Conservation (phyloP, 352 stramenopile species). For the Globisporangium paddicum region DNA sequence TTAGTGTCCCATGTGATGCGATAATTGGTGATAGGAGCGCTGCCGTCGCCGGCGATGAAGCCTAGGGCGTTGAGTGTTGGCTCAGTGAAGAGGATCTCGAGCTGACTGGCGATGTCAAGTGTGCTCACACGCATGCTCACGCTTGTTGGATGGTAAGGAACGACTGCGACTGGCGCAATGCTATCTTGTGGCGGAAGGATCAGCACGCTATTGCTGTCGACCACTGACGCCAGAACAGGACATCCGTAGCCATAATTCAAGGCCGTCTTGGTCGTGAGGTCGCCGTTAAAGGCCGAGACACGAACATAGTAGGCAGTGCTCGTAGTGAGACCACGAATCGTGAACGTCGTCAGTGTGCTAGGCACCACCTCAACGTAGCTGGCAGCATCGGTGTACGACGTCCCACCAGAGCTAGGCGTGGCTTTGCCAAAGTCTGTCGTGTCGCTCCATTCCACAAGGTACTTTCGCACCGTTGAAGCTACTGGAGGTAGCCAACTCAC, state of each 20-base stretch:
- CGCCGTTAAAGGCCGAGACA: conserved; percentile 88
- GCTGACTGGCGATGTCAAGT: conserved; percentile 58
- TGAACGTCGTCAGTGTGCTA: conserved; percentile 40
- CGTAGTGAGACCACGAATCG: conserved; percentile 75
- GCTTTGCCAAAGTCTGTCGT: conserved; percentile 15
- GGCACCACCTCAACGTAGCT: conserved; percentile 44
- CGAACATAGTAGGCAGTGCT: conserved; percentile 85
- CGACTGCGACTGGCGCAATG: conserved; percentile 41
- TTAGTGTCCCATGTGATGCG: conserved; percentile 53
- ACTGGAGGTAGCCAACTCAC: conserved; percentile 54
- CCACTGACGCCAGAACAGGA: conserved; percentile 45
- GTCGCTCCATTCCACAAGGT: conserved; percentile 50
- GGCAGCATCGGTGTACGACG: conserved; percentile 43
- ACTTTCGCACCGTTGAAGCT: conserved; percentile 38
- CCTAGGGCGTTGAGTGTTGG: conserved; percentile 66
- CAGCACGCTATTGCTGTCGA: conserved; percentile 20
- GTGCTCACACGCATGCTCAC: conserved; percentile 79
- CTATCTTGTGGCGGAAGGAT: conserved; percentile 19
- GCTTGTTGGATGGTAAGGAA: conserved; percentile 61
- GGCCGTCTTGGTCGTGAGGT: conserved; percentile 17
- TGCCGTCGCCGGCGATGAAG: conserved; percentile 52
- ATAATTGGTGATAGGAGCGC: conserved; percentile 56
- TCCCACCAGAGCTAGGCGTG: conserved; percentile 21
- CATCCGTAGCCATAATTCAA: conserved; percentile 52
- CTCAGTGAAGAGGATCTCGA: conserved; percentile 72